A percentile compares a stretch with the other conserved stretches of the same genome.
phyloP scores from a whole-genome alignment of 805 yeast species.

The Barnettozyma pratensis region DNA sequence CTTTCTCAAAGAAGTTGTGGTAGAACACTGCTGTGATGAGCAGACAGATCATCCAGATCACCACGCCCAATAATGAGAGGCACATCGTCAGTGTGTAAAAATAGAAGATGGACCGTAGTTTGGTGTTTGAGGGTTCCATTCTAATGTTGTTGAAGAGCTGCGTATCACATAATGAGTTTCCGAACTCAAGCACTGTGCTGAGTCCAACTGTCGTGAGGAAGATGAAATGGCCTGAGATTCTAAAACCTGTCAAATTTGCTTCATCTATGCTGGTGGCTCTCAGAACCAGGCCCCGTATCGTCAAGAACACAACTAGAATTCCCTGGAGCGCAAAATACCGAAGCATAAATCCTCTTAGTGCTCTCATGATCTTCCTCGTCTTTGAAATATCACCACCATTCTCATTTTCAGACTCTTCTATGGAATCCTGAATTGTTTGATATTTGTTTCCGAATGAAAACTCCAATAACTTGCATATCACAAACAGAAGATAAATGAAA shows the following conservation, averaged over 20 bases:
- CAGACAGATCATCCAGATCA: conserved; percentile 50
- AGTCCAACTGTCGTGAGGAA: conserved; percentile 7
- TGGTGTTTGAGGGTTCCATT: not conserved
- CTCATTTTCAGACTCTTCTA: not conserved
- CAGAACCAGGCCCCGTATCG: conserved; percentile 1
- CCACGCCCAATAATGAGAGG: conserved; percentile 5
- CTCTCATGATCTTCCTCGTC: not conserved
- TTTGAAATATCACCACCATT: not conserved
- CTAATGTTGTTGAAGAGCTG: not conserved
- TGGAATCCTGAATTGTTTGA: not conserved
- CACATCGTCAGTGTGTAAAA: not conserved
- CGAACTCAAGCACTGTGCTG: conserved; percentile 3
- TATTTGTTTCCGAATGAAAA: conserved; percentile 2
- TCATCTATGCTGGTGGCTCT: conserved; percentile 1
- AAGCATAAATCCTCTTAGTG: conserved; percentile 1
- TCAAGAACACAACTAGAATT: not conserved
- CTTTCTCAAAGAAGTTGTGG: conserved; percentile 73
- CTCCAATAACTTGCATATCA: conserved; percentile 2
- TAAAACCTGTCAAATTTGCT: conserved; percentile 4
- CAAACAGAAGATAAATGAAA: conserved; percentile 6
- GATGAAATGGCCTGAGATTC: conserved; percentile 8
- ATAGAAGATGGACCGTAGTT: not conserved
- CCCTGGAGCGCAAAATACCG: not conserved
- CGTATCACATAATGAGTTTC: conserved; percentile 2
- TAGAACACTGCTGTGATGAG: conserved; percentile 78